Evolutionary conservation across 1,284 basidiomycete genomes (phyloP), one percentile per base, ranked within the genome.

Genomic region (Somion occarium): DNA sequence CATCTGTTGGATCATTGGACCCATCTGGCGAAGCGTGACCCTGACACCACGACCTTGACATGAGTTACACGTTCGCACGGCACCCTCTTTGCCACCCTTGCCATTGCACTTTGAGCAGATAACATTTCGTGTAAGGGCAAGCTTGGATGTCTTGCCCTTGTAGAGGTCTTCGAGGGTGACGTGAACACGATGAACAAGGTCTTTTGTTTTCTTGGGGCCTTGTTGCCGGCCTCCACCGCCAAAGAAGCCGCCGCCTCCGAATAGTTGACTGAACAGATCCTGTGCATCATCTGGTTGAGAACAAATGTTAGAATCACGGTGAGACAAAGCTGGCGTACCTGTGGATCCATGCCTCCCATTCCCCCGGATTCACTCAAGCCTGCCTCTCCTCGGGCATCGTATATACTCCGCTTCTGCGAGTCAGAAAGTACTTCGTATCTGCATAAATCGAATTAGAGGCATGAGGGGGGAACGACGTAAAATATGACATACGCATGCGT

Each of bases 1-100:
- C 64, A 99, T 92, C 73, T 99, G 97, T 73, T 99, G 97, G 62
- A 99, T 93, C 97, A 99, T 99, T 15, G 97, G 97, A 34, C 97
- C 97, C 82, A 97, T 88, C 71, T 98, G 96, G 56, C 97, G 90
- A 54, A 98, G 76, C 52, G 89, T 92, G 62, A 98, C 73, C 70
- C 89, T 92, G 74, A 97, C 74, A 68, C 97, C 97, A 62, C 93
- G 91, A 59, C 97, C 97, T 63, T 77, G 80, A 75, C 97, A 99
- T 19, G 77, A 68, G 46, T 70, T 63, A 71, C 97, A 99, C 44
- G 77, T 69, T 69, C 86, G 84, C 54, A 98, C 93, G 26, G 96
- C 88, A 52, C 96, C 96, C 41, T 97, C 94, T 73, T 99, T 99
- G 58, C 97, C 97, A 52, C 97, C 97, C 66, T 91, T 93, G 59